These are phyloP conservation scores for Oidium heveae DNA, from an alignment of 2,329 filamentous ascomycete species.

Conservation along the genomic window DNA sequence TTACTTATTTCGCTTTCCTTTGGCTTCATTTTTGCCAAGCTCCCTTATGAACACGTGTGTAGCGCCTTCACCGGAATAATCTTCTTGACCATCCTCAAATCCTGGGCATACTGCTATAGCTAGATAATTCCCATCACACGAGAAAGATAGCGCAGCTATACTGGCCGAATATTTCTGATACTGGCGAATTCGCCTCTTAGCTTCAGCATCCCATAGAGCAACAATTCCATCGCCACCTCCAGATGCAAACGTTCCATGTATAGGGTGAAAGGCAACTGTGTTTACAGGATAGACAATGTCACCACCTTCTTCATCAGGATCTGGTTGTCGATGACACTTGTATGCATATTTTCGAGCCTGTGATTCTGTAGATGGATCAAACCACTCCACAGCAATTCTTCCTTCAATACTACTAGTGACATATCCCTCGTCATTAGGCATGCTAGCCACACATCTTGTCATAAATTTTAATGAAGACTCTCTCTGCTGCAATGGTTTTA, in stretches of 20 bases:
- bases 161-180: slow-evolving; percentile 40
- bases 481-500: slow-evolving; percentile 74
- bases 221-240: slow-evolving; percentile 50
- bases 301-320: slow-evolving; percentile 27
- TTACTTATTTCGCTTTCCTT: slow-evolving; percentile 1
- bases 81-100: slow-evolving; percentile 49
- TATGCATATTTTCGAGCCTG: slow-evolving; percentile 93
- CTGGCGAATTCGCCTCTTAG: slow-evolving; percentile 43
- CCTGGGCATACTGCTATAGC: slow-evolving; percentile 43
- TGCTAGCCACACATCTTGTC: slow-evolving; percentile 76
- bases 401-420: slow-evolving; percentile 84
- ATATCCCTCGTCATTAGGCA: slow-evolving; percentile 91
- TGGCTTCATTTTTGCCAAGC: slow-evolving; percentile 8
- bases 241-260: slow-evolving; percentile 39
- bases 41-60: slow-evolving; percentile 63
- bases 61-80: slow-evolving; percentile 44
- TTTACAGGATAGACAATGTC: slow-evolving; percentile 54
- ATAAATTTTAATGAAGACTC: slow-evolving; percentile 93
- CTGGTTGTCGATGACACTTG: slow-evolving; percentile 79
- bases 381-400: slow-evolving; percentile 91
- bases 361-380: slow-evolving; percentile 66
- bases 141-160: slow-evolving; percentile 37
- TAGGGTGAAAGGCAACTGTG: slow-evolving; percentile 42
- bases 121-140: slow-evolving; percentile 34
- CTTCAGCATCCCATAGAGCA: slow-evolving; percentile 45